Conservation (phyloP, 352 stramenopile genomes). For the Phytopythium oedochilum region DNA sequence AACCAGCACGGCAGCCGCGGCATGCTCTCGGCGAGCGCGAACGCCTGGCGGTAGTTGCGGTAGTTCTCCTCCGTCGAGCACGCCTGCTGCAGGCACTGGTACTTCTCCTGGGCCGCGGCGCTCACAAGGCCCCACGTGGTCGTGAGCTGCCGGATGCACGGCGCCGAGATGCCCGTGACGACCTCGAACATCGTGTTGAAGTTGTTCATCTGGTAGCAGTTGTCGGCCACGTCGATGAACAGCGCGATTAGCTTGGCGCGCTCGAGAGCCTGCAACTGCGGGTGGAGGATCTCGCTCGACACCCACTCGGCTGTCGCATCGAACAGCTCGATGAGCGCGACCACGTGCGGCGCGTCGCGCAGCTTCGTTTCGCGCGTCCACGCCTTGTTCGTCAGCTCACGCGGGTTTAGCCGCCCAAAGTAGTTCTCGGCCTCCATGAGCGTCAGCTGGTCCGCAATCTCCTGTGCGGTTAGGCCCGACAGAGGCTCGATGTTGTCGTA, state of each 20-base stretch:
- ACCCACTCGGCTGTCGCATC: conserved; percentile 84
- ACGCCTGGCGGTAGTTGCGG: conserved; percentile 79
- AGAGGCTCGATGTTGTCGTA: conserved; percentile 79
- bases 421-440: conserved; percentile 77
- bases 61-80: conserved; percentile 87
- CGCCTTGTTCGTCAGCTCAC: conserved; percentile 84
- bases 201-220: conserved; percentile 85
- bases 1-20: conserved; percentile 80
- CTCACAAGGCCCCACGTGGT: conserved; percentile 80
- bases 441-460: conserved; percentile 76
- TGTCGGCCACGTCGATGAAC: conserved; percentile 81
- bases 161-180: conserved; percentile 68
- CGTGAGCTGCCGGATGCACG: conserved; percentile 78
- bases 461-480: conserved; percentile 50
- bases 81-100: conserved; percentile 75
- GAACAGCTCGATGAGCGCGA: conserved; percentile 84
- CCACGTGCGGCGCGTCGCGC: conserved; percentile 73
- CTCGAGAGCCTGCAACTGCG: conserved; percentile 73
- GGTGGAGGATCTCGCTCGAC: conserved; percentile 85
- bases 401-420: conserved; percentile 61
- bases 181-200: conserved; percentile 89
- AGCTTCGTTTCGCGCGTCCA: conserved; percentile 83
- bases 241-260: conserved; percentile 79
- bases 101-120: conserved; percentile 62
- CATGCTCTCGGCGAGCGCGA: conserved; percentile 69